A percentile compares a stretch with the other conserved stretches of the same genome.
Evolutionary conservation across 1,139 yeast genomes (phyloP).

Genomic region (Magnusiomyces sp.): DNA sequence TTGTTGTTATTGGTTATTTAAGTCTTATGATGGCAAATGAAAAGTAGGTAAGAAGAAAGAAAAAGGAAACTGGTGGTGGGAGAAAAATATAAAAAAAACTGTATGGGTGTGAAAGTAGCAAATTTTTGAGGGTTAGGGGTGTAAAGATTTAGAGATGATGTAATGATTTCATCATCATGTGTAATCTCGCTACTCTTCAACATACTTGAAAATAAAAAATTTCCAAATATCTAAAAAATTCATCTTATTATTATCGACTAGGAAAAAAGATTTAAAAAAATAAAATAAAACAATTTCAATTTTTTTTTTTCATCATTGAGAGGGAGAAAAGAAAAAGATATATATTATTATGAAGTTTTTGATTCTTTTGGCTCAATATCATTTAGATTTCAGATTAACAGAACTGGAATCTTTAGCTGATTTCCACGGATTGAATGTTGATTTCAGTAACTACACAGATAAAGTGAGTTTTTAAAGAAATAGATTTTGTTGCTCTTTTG

Average conservation of each 20-base stretch:
- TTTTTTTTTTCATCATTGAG: background rate
- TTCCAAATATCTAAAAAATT: background rate
- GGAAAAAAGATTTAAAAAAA: background rate
- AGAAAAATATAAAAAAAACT: background rate
- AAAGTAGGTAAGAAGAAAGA: too few relatives aligned
- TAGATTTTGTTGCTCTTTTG: background rate
- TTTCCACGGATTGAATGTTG: constrained; percentile 46
- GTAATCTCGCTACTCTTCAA: background rate
- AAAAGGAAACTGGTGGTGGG: background rate
- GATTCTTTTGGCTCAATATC: constrained; percentile 75
- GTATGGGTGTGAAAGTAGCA: too few relatives aligned
- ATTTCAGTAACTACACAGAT: constrained; percentile 51
- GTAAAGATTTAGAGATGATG: background rate
- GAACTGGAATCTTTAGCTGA: constrained; percentile 82
- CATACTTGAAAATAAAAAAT: background rate
- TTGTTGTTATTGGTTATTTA: too few relatives aligned
- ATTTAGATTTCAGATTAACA: constrained; percentile 67
- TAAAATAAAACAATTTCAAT: background rate
- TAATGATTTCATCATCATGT: background rate
- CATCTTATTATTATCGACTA: background rate
- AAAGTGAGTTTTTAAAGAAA: constrained; percentile 19
- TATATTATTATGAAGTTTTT: constrained; percentile 42
- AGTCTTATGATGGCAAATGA: too few relatives aligned
- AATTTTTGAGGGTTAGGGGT: background rate
- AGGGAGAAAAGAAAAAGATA: background rate